A percentile compares a stretch with the other conserved stretches of the same genome.
These are phyloP conservation scores for Hemileccinum impolitum DNA, from an alignment of 768 basidiomycete genomes.

Conservation along the genomic window DNA sequence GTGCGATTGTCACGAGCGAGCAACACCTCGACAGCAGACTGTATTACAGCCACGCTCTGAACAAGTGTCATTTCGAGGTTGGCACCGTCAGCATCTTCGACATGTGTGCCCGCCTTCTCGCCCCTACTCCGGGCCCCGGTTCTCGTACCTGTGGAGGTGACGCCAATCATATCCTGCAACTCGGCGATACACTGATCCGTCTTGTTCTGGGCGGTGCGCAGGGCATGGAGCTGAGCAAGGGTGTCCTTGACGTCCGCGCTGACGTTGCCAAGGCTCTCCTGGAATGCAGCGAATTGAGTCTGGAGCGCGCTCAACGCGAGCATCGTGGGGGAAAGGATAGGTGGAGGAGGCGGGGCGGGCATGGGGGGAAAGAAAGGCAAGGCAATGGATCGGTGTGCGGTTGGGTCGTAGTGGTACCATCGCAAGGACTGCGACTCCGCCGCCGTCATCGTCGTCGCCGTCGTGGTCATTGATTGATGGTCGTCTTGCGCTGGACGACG, in stretches of 20 bases:
- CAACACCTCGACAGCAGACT: conserved; percentile 18
- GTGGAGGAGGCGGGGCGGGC: too few species aligned
- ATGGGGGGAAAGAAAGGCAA: too few species aligned
- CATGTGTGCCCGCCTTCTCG: not conserved
- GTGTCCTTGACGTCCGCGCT: conserved; percentile 12
- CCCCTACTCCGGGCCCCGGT: not conserved
- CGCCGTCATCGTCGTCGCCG: too few species aligned
- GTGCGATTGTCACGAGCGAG: conserved; percentile 11
- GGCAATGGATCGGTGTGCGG: too few species aligned
- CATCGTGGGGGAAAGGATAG: too few species aligned
- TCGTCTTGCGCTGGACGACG: too few species aligned
- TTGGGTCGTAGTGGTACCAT: too few species aligned
- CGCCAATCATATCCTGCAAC: conserved; percentile 15
- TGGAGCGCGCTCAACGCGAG: conserved; percentile 8
- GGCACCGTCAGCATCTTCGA: not conserved
- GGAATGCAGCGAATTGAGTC: conserved; percentile 14
- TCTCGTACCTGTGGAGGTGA: not conserved
- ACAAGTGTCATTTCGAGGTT: conserved; percentile 3
- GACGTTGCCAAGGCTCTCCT: conserved; percentile 6
- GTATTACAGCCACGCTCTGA: conserved; percentile 17
- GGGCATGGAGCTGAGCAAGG: conserved; percentile 14
- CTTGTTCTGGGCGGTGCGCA: conserved; percentile 14
- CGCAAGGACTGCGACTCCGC: too few species aligned
- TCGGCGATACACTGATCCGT: conserved; percentile 5
- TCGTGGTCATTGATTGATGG: too few species aligned